These are phyloP conservation scores for Monilinia fructigena DNA, from an alignment of 2,329 filamentous ascomycete species.

Conservation along the genomic window DNA sequence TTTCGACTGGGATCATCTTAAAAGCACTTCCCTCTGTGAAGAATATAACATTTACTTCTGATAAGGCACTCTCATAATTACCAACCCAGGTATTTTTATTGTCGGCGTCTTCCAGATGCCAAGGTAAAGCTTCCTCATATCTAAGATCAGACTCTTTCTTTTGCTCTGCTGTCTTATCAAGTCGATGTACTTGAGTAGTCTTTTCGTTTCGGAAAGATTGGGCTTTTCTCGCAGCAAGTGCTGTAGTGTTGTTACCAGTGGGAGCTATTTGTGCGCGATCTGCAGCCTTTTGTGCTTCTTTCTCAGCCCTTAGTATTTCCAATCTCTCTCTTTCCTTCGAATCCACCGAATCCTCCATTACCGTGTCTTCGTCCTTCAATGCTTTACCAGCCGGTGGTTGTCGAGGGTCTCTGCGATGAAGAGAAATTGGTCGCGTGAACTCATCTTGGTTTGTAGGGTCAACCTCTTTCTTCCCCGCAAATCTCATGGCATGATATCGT, in stretches of 20 bases:
- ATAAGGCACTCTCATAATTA: slow-evolving; percentile 84
- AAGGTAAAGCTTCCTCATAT: slow-evolving; percentile 93
- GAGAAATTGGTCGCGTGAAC: slow-evolving; percentile 82
- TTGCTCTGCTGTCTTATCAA: slow-evolving; percentile 67
- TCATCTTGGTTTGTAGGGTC: slow-evolving; percentile 70
- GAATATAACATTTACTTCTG: slow-evolving; percentile 79
- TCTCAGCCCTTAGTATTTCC: slow-evolving; percentile 72
- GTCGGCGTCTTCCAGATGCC: slow-evolving; percentile 96
- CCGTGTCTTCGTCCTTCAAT: slow-evolving; percentile 57
- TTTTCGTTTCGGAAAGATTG: slow-evolving; percentile 78
- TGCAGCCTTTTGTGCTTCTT: slow-evolving; percentile 79
- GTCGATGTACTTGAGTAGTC: slow-evolving; percentile 78
- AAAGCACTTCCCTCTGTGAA: slow-evolving; percentile 69
- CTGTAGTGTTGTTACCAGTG: slow-evolving; percentile 56
- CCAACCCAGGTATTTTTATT: slow-evolving; percentile 94
- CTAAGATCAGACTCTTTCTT: slow-evolving; percentile 71
- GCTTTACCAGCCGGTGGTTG: slow-evolving; percentile 63
- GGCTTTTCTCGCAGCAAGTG: slow-evolving; percentile 39
- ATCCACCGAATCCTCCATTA: slow-evolving; percentile 46
- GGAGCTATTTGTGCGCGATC: slow-evolving; percentile 94
- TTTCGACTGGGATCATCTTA: slow-evolving; percentile 86
- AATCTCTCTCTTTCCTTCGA: slow-evolving; percentile 61
- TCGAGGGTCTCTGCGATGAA: slow-evolving; percentile 85
- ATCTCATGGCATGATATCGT: slow-evolving; percentile 83
- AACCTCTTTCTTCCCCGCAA: slow-evolving; percentile 60